These are phyloP conservation scores for Fusarium setosum DNA, from an alignment of 2,329 filamentous ascomycete species.

Conservation along the genomic window DNA sequence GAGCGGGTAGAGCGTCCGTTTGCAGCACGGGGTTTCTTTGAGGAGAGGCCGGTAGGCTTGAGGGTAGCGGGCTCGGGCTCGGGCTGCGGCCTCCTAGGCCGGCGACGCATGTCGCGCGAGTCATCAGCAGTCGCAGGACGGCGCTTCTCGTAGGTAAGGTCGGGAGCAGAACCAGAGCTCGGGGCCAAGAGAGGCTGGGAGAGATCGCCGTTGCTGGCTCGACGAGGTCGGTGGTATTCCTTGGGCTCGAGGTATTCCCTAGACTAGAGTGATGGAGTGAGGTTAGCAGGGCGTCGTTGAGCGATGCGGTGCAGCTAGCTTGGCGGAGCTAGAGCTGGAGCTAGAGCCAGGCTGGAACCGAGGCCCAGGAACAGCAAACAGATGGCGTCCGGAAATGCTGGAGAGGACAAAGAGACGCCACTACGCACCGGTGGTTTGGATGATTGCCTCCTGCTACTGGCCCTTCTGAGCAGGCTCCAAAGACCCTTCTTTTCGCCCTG, in stretches of 20 bases:
- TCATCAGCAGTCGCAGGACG: slow-evolving; percentile 31
- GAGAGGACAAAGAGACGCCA: not conserved
- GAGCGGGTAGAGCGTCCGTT: slow-evolving; percentile 34
- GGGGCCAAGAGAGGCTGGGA: slow-evolving; percentile 20
- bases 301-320: slow-evolving; percentile 3
- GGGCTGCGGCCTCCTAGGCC: slow-evolving; percentile 54
- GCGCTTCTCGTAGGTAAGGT: slow-evolving; percentile 31
- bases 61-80: slow-evolving; percentile 37
- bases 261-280: slow-evolving; percentile 5
- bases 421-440: slow-evolving; percentile 37
- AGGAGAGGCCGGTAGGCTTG: slow-evolving; percentile 23
- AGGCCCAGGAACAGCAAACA: not conserved
- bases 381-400: not conserved
- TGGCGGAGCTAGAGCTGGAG: slow-evolving; percentile 22
- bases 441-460: slow-evolving; percentile 49
- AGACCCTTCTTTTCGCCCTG: slow-evolving; percentile 55
- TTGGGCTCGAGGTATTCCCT: slow-evolving; percentile 28
- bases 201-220: slow-evolving; percentile 31
- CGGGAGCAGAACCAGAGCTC: slow-evolving; percentile 53
- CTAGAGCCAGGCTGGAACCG: slow-evolving; percentile 16
- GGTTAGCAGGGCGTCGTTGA: slow-evolving; percentile 16
- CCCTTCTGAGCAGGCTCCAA: slow-evolving; percentile 62
- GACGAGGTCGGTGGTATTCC: slow-evolving; percentile 35
- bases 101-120: slow-evolving; percentile 49
- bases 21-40: slow-evolving; percentile 26